A percentile compares a stretch with the other conserved stretches of the same genome.
phyloP scores from a whole-genome alignment of 208 protist species.

The Naegleria fowleri region DNA sequence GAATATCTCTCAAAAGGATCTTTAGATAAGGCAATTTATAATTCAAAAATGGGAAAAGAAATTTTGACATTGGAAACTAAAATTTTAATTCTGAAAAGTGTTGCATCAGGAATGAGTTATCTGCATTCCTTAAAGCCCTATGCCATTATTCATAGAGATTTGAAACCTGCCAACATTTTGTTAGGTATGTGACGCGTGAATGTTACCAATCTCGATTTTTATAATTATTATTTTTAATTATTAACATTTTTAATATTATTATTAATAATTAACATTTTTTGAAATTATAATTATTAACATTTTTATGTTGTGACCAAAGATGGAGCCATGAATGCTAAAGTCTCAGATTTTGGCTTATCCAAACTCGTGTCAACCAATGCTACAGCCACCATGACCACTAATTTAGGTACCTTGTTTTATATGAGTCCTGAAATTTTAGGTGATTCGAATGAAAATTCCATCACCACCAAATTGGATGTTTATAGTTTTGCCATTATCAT shows the following conservation, averaged over 20 bases:
- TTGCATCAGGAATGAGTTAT: conserved; percentile 26
- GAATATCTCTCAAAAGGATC: background rate
- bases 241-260: too few relatives aligned
- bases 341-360: background rate
- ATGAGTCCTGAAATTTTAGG: background rate
- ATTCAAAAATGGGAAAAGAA: background rate
- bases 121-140: conserved; percentile 4
- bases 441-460: background rate
- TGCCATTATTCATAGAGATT: conserved; percentile 27
- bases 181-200: conserved; percentile 42
- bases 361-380: background rate
- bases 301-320: too few relatives aligned
- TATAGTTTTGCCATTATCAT: background rate
- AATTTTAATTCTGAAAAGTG: background rate
- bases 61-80: background rate
- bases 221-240: too few relatives aligned
- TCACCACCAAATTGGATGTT: background rate
- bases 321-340: background rate
- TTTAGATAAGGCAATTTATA: background rate
- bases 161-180: conserved; percentile 34
- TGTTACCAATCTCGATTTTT: too few relatives aligned
- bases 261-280: too few relatives aligned
- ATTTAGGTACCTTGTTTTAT: background rate
- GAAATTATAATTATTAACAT: too few relatives aligned
- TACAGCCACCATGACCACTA: background rate